Evolutionary conservation across 2,329 filamentous ascomycete genomes (phyloP), one percentile per base, ranked within the genome.

Genomic region (Zymoseptoria passerinii): DNA sequence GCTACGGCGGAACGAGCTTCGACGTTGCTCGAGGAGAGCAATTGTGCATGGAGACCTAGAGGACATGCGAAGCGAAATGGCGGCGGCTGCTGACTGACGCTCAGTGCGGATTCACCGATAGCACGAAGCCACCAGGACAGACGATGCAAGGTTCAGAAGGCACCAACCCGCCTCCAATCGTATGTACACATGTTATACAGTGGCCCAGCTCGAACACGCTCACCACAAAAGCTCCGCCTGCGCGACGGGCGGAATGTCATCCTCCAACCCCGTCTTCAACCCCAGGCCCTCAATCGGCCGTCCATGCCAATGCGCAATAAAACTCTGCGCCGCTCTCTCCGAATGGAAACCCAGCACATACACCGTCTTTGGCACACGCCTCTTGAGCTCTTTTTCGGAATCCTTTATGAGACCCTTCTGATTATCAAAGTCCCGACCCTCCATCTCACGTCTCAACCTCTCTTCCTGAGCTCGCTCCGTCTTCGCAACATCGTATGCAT

Each of bases 301-400:
- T 48, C 77, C 70, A 72, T 84, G 79, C 81, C 81, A 84, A 58
- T 76, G 71, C 52, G 73, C 66, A 3, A 77, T 74, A 70, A 82
- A 83, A 61, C 78, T 71, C 56, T 75, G 77, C 19, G 83, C 83
- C 61, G 83, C 82, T 8, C 74, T 72, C 53, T 78, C 73, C n/a
- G 80, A 80, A 13, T 75, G 67, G 60, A 88, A 85, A 4, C 79
- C 77, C 20, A 86, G 65, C 13, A 86, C 73, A 73, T 68, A 71
- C 4, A 70, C 66, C 18, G 58, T 28, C 7, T 50, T 51, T 13
- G 62, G 59, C n/a, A 82, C 83, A 48, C 80, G 73, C 40, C 67
- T 73, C 50, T 72, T 75, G 58, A 72, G 64, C 48, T 73, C 68
- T 2, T 23, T 23, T 4, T 23, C 23, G 23, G 23, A 4, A 23